Evolutionary conservation across 129 eudicot genomes (phyloP), one percentile per base, ranked within the genome.

Genomic region (Erigeron canadensis): DNA sequence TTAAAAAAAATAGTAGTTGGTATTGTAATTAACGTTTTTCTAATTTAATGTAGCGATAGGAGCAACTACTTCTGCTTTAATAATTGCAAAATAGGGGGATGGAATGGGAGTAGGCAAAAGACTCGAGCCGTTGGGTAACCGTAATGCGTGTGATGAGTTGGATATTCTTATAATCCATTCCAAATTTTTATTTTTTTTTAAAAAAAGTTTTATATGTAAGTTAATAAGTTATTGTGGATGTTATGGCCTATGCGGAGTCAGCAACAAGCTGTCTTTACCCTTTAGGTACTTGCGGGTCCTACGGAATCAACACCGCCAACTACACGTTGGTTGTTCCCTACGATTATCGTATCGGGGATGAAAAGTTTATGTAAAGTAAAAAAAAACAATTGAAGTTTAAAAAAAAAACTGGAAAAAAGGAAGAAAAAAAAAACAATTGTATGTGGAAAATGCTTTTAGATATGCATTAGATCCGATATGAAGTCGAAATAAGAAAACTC

Each of bases 121-220:
- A n/a, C n/a, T n/a, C n/a, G 18, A 37, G 8, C 66, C 11, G 42
- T 59, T 61, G 42, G 45, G 46, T 61, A 61, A 38, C 66, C 66
- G 66, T 61, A 34, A 61, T 61, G 66, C 21, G 45, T 61, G 45
- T 37, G 66, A 8, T 61, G 66, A 38, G 45, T 39, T 37, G 66
- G 46, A 37, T 37, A 6, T 61, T 15, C 19, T 28, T 61, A 38
- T 61, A 34, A 61, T 61, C 66, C 66, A 37, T 61, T 61, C 66
- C 47, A 43, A 22, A 57, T 12, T 16, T 54, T 54, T 54, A 13
- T 13, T 57, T 21, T 57, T 57, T 22, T 19, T 57, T 57, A 18
- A 7, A 3, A 7, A 42, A 4, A 42, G 45, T 42, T 4, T 4
- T 42, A 42, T 42, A 4, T 42, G 8, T 42, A 4, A n/a, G n/a